A percentile compares a stretch with the other conserved stretches of the same genome.
Evolutionary conservation across 208 protist genomes (phyloP).

Genomic region (Leishmania turanica): DNA sequence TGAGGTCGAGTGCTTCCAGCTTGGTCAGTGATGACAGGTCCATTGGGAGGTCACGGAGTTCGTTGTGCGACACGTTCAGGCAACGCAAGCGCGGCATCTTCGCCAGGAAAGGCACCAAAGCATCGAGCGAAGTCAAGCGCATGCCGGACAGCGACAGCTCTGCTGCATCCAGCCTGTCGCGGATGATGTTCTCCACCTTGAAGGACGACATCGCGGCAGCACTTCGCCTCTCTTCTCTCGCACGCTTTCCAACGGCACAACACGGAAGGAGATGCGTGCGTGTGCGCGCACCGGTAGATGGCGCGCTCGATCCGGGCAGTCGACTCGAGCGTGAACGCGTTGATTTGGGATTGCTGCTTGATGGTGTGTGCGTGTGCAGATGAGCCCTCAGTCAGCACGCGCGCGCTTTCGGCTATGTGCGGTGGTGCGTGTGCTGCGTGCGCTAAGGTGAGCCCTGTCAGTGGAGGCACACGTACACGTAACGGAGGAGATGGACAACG

Average conservation of each 20-base stretch:
- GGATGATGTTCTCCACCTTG: constrained; percentile 30
- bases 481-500: neutral
- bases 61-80: constrained; percentile 56
- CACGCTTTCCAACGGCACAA: neutral
- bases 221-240: neutral
- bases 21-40: constrained; percentile 50
- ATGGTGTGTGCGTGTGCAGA: neutral
- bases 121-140: constrained; percentile 46
- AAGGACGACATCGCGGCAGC: constrained; percentile 19
- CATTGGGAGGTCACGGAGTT: constrained; percentile 48
- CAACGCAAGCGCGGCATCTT: constrained; percentile 40
- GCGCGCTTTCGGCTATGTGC: neutral
- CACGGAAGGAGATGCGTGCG: neutral
- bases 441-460: neutral
- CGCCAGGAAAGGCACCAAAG: constrained; percentile 53
- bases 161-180: constrained; percentile 25
- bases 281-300: neutral
- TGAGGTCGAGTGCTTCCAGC: constrained; percentile 56
- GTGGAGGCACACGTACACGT: neutral
- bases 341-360: neutral
- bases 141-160: constrained; percentile 43
- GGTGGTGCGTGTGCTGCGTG: neutral
- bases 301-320: no score
- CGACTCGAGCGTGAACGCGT: neutral
- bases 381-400: neutral